Percentiles rank a stretch among this genome's conserved stretches.
phyloP scores from a whole-genome alignment of 2,329 filamentous ascomycete genomes.

The Bipolaris zeicola region DNA sequence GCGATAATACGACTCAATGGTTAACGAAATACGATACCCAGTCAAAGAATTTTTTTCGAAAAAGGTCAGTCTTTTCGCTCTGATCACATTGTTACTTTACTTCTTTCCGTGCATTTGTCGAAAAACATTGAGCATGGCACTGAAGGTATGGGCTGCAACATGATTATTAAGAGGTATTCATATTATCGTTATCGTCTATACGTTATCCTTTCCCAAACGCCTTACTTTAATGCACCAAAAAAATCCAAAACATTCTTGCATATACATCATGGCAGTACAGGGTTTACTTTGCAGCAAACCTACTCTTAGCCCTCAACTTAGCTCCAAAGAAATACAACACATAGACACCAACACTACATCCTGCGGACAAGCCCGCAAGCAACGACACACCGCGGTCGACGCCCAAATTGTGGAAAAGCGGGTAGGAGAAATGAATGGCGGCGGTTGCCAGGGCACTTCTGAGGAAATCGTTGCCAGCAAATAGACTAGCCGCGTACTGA shows the following conservation, averaged over 20 bases:
- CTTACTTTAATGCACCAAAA: background rate
- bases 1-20: background rate
- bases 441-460: constrained; percentile 62
- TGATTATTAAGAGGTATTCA: too few relatives aligned
- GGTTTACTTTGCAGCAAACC: constrained; percentile 39
- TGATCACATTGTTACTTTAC: background rate
- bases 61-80: background rate
- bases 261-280: background rate
- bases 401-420: constrained; percentile 64
- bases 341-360: constrained; percentile 62
- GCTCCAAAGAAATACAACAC: constrained; percentile 58
- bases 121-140: background rate
- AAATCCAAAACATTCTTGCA: background rate
- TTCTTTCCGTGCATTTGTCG: background rate
- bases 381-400: constrained; percentile 63
- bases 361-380: constrained; percentile 43
- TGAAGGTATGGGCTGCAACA: too few relatives aligned
- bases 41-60: background rate
- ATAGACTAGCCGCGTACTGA: constrained; percentile 55
- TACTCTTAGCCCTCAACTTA: constrained; percentile 38
- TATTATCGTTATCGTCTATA: background rate
- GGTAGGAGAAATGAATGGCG: constrained; percentile 64
- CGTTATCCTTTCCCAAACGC: background rate
- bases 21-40: constrained; percentile 4
- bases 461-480: constrained; percentile 69